Conservation (phyloP, 225 moss, liverwort and hornwort genomes). For the Neckera pumila region DNA sequence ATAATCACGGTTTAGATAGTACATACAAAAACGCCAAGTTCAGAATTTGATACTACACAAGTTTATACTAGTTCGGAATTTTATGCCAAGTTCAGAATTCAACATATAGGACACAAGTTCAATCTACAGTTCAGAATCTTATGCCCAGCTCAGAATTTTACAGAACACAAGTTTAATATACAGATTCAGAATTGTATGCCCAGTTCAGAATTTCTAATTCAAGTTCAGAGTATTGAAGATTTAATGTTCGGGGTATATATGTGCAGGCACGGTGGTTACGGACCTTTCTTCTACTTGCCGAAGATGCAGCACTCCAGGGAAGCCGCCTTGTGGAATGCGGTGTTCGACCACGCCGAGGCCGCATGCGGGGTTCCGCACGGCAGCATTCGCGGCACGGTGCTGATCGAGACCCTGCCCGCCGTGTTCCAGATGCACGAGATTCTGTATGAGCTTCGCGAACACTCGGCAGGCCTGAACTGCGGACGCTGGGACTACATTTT, state of each 20-base stretch:
- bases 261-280: constrained; percentile 51
- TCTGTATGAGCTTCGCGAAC: constrained; percentile 64
- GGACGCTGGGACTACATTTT: constrained; percentile 92
- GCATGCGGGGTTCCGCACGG: constrained; percentile 37
- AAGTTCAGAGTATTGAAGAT: neutral
- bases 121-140: neutral
- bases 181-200: neutral
- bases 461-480: constrained; percentile 74
- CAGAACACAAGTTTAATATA: neutral
- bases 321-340: constrained; percentile 73
- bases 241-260: neutral
- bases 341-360: constrained; percentile 59
- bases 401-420: constrained; percentile 74
- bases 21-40: neutral
- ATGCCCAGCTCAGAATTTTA: too few relatives aligned
- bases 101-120: neutral
- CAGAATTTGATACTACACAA: neutral
- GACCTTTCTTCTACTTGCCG: constrained; percentile 84
- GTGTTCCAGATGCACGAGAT: constrained; percentile 95
- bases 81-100: neutral
- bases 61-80: neutral
- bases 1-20: neutral
- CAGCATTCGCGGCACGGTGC: constrained; percentile 63
- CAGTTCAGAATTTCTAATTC: neutral
- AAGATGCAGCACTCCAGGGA: constrained; percentile 87